Evolutionary conservation across 345 rosid species (phyloP).

Genomic region (Raphanus raphanistrum): DNA sequence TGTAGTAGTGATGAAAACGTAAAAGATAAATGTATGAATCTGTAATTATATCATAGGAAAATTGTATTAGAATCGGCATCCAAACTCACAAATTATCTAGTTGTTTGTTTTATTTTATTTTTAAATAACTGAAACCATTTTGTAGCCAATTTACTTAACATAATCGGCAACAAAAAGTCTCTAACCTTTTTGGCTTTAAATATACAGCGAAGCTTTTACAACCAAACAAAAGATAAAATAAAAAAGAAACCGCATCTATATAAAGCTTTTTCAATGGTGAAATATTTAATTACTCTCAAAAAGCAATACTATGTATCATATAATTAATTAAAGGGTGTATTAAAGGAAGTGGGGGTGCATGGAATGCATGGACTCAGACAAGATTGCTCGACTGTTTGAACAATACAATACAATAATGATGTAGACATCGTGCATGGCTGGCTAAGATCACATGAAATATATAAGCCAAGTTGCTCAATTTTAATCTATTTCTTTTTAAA

Average conservation of each 20-base stretch:
- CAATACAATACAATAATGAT: conserved; percentile 21
- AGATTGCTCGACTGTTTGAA: conserved; percentile 12
- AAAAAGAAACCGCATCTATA: background rate
- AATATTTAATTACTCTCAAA: background rate
- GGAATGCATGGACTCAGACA: conserved; percentile 10
- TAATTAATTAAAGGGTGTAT: background rate
- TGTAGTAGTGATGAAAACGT: background rate
- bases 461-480: background rate
- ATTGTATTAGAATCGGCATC: background rate
- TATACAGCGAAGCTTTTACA: background rate
- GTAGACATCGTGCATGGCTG: conserved; percentile 26
- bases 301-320: background rate
- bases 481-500: background rate
- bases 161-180: conserved; percentile 2
- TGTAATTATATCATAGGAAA: background rate
- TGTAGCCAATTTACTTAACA: conserved; percentile 4
- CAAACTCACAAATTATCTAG: background rate
- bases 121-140: background rate
- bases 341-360: conserved; percentile 6
- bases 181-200: background rate
- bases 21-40: background rate
- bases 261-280: background rate
- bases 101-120: background rate
- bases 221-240: background rate
- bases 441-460: conserved; percentile 26